phyloP scores from a whole-genome alignment of 2,329 filamentous ascomycete species.

The Verticillium albo-atrum region DNA sequence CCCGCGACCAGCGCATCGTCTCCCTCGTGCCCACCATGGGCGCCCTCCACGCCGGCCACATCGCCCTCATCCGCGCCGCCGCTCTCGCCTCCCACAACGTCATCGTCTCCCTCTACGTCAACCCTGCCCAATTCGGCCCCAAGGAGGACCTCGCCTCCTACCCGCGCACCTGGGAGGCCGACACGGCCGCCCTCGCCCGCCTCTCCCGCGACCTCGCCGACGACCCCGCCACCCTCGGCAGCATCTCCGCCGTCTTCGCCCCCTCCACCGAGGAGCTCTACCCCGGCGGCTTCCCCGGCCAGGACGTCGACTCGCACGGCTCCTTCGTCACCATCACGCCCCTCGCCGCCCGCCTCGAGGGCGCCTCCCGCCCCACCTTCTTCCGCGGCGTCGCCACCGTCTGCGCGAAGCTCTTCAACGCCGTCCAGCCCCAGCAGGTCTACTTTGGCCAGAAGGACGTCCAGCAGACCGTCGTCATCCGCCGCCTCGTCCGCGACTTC shows the following conservation, averaged over 20 bases:
- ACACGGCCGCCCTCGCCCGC: conserved; percentile 60
- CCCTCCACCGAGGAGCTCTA: conserved; percentile 84
- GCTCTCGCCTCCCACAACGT: conserved; percentile 81
- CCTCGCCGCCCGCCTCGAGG: conserved; percentile 76
- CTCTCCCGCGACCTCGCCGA: conserved; percentile 71
- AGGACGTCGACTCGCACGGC: conserved; percentile 69
- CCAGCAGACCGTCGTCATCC: conserved; percentile 90
- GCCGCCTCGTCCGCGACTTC: conserved; percentile 83
- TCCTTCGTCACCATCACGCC: conserved; percentile 92
- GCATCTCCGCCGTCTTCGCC: conserved; percentile 79
- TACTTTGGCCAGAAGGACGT: conserved; percentile 98
- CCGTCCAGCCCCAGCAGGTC: conserved; percentile 58
- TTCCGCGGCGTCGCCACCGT: conserved; percentile 95
- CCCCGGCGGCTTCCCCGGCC: conserved; percentile 70
- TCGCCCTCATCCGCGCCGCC: conserved; percentile 79
- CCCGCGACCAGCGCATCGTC: conserved; percentile 65
- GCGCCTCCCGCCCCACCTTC: conserved; percentile 82
- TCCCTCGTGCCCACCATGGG: conserved; percentile 97
- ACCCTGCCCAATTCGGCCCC: conserved; percentile 91
- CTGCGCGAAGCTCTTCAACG: conserved; percentile 70
- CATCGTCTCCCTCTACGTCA: conserved; percentile 90
- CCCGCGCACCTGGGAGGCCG: conserved; percentile 81
- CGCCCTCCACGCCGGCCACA: conserved; percentile 87
- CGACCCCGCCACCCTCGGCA: conserved; percentile 55
- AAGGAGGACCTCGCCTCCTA: conserved; percentile 86